phyloP scores from a whole-genome alignment of 345 rosid genomes.

The Dovyalis caffra region DNA sequence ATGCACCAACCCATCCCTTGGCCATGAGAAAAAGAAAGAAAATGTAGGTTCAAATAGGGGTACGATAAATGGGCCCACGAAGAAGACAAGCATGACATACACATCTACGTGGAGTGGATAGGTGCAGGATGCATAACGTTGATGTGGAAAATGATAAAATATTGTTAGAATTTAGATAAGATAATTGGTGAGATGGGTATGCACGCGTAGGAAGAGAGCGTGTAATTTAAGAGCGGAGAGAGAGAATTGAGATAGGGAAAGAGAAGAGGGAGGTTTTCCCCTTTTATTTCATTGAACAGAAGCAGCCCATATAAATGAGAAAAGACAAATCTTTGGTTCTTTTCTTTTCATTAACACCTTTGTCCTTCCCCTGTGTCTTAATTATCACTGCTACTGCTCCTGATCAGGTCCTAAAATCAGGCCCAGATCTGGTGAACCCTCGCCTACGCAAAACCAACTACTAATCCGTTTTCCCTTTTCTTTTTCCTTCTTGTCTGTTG shows the following conservation, averaged over 20 bases:
- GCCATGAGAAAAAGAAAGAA: no score
- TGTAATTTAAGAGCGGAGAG: neutral
- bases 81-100: neutral
- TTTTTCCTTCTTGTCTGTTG: no score
- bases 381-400: neutral
- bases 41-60: no score
- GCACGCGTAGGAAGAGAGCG: neutral
- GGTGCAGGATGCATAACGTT: neutral
- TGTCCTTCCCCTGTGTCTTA: neutral
- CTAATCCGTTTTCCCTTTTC: neutral
- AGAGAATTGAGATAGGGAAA: neutral
- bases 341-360: neutral
- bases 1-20: no score
- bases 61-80: no score
- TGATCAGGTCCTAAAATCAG: neutral
- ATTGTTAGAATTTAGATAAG: no score
- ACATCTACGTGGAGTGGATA: neutral
- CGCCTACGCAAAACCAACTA: neutral
- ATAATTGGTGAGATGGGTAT: neutral
- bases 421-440: neutral
- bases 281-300: neutral
- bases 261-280: neutral
- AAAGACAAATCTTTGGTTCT: constrained; percentile 22
- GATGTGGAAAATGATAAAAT: neutral
- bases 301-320: constrained; percentile 21